These are phyloP conservation scores for Raphanus hybrid DNA, from an alignment of 441 rosid species.

Conservation along the genomic window DNA sequence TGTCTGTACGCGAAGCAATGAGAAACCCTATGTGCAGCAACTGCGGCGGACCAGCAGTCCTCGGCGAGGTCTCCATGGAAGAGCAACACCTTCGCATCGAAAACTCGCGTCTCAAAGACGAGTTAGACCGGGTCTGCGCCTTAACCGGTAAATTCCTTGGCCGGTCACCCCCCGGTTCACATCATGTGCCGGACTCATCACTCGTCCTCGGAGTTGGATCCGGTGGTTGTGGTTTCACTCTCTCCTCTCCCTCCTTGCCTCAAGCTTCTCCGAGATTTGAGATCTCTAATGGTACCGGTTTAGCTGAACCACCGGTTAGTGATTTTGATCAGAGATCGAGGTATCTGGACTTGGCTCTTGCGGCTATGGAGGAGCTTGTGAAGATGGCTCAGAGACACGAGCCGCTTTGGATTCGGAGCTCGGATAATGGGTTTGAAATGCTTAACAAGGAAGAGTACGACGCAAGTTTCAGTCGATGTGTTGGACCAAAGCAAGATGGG, in stretches of 20 bases:
- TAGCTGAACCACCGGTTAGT: slow-evolving; percentile 30
- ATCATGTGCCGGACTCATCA: slow-evolving; percentile 64
- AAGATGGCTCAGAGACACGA: slow-evolving; percentile 69
- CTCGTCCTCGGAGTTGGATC: slow-evolving; percentile 58
- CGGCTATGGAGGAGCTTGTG: slow-evolving; percentile 86
- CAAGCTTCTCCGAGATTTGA: slow-evolving; percentile 36
- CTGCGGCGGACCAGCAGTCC: slow-evolving; percentile 87
- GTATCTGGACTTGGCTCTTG: slow-evolving; percentile 75
- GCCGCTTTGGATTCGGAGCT: slow-evolving; percentile 72
- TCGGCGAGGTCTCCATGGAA: slow-evolving; percentile 77
- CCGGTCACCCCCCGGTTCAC: slow-evolving; percentile 53
- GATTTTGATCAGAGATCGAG: slow-evolving; percentile 59
- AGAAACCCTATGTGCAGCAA: slow-evolving; percentile 80
- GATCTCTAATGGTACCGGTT: slow-evolving; percentile 33
- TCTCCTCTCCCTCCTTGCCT: slow-evolving; percentile 19
- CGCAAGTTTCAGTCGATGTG: slow-evolving; percentile 60
- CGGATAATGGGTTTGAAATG: slow-evolving; percentile 65
- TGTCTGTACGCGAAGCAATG: slow-evolving; percentile 58
- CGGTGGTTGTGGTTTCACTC: slow-evolving; percentile 42
- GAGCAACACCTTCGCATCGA: slow-evolving; percentile 92
- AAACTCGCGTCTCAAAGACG: slow-evolving; percentile 87
- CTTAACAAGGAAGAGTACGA: slow-evolving; percentile 76
- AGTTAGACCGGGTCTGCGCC: slow-evolving; percentile 75
- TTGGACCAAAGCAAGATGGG: slow-evolving; percentile 59
- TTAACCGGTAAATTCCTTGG: slow-evolving; percentile 89